These are phyloP conservation scores for Mycena galericulata DNA, from an alignment of 768 basidiomycete species.

Conservation along the genomic window DNA sequence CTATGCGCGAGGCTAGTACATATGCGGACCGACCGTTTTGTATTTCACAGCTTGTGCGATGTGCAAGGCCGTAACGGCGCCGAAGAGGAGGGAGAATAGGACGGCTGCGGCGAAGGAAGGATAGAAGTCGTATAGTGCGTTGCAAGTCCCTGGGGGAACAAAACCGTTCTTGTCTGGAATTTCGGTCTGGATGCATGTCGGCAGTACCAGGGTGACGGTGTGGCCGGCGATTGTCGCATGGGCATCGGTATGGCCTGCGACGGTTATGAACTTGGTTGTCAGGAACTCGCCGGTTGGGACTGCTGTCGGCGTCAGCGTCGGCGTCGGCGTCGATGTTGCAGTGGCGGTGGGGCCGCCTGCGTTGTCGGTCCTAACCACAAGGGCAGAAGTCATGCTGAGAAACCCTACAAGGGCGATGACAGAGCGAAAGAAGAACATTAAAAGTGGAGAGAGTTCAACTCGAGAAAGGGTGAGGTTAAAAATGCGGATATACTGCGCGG, in stretches of 20 bases:
- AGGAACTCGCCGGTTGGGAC: slow-evolving; percentile 14
- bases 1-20: slow-evolving; percentile 7
- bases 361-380: slow-evolving; percentile 17
- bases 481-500: neutral
- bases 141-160: slow-evolving; percentile 21
- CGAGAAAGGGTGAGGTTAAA: slow-evolving; percentile 13
- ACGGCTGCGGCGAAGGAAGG: slow-evolving; percentile 36
- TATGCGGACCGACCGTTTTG: slow-evolving; percentile 14
- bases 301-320: slow-evolving; percentile 10
- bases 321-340: neutral
- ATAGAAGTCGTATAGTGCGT: slow-evolving; percentile 24
- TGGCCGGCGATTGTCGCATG: slow-evolving; percentile 16
- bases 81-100: slow-evolving; percentile 34
- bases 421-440: slow-evolving; percentile 16
- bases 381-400: slow-evolving; percentile 13
- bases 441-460: slow-evolving; percentile 10
- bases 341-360: slow-evolving; percentile 8
- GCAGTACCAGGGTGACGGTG: slow-evolving; percentile 16
- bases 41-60: slow-evolving; percentile 27
- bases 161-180: slow-evolving; percentile 24
- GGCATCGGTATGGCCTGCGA: slow-evolving; percentile 21
- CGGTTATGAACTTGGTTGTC: slow-evolving; percentile 11
- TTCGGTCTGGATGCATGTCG: slow-evolving; percentile 15
- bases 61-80: slow-evolving; percentile 27
- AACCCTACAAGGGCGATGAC: slow-evolving; percentile 9